Percentiles rank a stretch among this genome's conserved stretches.
Conservation (phyloP, 129 eudicot genomes). For the Chrysanthemum lavandulifolium region DNA sequence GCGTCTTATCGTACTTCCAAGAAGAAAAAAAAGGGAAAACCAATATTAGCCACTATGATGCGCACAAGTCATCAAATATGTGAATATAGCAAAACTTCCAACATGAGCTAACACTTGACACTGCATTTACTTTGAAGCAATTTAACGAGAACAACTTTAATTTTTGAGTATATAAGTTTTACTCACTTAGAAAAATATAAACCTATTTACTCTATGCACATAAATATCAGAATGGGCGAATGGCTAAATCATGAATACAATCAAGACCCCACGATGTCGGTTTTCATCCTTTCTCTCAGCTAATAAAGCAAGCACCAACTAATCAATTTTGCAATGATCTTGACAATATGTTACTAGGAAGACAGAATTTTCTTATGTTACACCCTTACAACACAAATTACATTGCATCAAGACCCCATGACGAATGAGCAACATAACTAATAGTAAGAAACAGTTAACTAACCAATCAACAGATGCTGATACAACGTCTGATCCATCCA, state of each 20-base stretch:
- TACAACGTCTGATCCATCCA: conserved; percentile 78
- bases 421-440: neutral
- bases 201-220: neutral
- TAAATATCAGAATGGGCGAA: neutral
- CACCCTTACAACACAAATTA: conserved; percentile 15
- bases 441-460: conserved; percentile 16
- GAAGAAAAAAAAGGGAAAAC: conserved; percentile 10
- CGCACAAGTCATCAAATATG: conserved; percentile 11
- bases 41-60: conserved; percentile 2
- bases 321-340: no score
- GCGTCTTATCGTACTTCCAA: conserved; percentile 72
- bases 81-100: conserved; percentile 8
- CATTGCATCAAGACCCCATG: neutral
- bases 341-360: neutral
- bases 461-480: conserved; percentile 87
- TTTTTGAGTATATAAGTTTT: conserved; percentile 4
- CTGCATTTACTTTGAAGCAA: neutral
- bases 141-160: neutral
- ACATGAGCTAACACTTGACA: conserved; percentile 4
- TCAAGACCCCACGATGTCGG: neutral
- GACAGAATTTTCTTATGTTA: neutral
- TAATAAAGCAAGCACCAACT: no score
- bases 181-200: neutral
- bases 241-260: neutral
- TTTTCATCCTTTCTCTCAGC: no score